Percentiles rank a stretch among this genome's conserved stretches.
phyloP scores from a whole-genome alignment of 108 stramenopile genomes.

The Tribonema minus region DNA sequence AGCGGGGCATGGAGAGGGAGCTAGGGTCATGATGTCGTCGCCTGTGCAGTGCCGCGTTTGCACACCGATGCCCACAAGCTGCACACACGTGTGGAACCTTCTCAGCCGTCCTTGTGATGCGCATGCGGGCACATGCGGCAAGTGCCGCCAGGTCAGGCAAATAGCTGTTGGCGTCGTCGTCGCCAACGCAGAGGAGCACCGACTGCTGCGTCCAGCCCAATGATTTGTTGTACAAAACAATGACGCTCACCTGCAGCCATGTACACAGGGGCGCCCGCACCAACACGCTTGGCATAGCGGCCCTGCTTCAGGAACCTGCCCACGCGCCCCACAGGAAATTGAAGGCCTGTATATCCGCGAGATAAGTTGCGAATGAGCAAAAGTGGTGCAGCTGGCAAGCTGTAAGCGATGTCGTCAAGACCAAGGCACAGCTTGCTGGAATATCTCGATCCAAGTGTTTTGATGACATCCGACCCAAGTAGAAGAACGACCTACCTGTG shows the following conservation, averaged over 20 bases:
- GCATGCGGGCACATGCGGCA: background rate
- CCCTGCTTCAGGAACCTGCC: constrained; percentile 90
- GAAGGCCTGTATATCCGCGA: too few species aligned
- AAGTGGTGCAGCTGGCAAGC: too few species aligned
- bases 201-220: background rate
- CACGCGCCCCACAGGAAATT: constrained; percentile 93
- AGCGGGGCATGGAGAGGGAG: background rate
- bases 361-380: too few species aligned
- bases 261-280: constrained; percentile 87
- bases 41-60: background rate
- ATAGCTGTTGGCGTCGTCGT: background rate
- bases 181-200: background rate
- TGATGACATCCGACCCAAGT: too few species aligned
- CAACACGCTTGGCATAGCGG: constrained; percentile 83
- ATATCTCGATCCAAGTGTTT: too few species aligned
- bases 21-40: background rate
- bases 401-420: too few species aligned
- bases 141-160: background rate
- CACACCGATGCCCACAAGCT: background rate
- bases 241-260: constrained; percentile 85
- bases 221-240: too few species aligned
- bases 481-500: too few species aligned
- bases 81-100: background rate
- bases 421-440: too few species aligned
- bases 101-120: background rate